Evolutionary conservation across 345 rosid genomes (phyloP).

Genomic region (Conringia planisiliqua): DNA sequence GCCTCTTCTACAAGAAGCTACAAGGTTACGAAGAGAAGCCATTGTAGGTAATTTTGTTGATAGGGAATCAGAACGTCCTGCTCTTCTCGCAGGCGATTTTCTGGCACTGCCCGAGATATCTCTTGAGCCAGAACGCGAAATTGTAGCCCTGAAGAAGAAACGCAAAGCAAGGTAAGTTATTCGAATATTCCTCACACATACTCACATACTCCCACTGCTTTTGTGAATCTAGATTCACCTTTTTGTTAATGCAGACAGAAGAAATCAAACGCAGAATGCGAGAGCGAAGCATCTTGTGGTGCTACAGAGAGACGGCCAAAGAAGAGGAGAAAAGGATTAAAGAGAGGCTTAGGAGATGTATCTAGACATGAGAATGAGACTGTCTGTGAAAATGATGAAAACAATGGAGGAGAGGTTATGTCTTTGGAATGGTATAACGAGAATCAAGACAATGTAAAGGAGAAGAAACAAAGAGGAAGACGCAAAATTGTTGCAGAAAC

Average conservation of each 20-base stretch:
- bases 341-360: conserved; percentile 1
- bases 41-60: conserved; percentile 82
- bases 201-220: not conserved
- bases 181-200: not conserved
- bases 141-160: conserved; percentile 30
- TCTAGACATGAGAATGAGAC: conserved; percentile 10
- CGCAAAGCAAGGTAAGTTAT: conserved; percentile 52
- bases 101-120: conserved; percentile 34
- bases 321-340: conserved; percentile 19
- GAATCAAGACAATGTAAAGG: not conserved
- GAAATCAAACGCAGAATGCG: conserved; percentile 27
- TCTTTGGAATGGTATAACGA: conserved; percentile 7
- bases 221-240: conserved; percentile 12
- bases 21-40: conserved; percentile 46
- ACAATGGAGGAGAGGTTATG: conserved; percentile 11
- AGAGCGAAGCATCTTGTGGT: conserved; percentile 18
- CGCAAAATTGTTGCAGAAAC: not conserved
- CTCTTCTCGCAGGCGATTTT: conserved; percentile 55
- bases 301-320: conserved; percentile 25
- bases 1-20: conserved; percentile 56
- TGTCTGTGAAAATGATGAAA: conserved; percentile 16
- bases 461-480: not conserved
- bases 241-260: conserved; percentile 30
- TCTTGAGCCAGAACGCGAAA: conserved; percentile 35
- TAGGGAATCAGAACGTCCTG: conserved; percentile 77